phyloP scores from a whole-genome alignment of 2,329 filamentous ascomycete genomes.

The Knoxdaviesia capensis region DNA sequence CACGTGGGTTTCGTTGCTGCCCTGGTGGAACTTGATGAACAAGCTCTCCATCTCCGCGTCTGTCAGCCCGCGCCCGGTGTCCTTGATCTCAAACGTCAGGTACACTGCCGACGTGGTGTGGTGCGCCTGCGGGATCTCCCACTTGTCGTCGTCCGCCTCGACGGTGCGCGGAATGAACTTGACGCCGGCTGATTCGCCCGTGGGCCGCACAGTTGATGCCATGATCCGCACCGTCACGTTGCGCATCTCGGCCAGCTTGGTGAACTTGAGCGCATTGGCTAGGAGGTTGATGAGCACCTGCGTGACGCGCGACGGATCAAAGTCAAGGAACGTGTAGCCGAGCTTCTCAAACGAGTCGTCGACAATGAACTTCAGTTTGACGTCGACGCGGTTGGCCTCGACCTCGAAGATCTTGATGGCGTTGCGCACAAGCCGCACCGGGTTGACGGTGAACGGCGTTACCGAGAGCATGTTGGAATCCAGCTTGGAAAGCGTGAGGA shows the following conservation, averaged over 20 bases:
- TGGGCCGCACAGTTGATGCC: constrained; percentile 18
- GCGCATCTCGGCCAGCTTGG: constrained; percentile 37
- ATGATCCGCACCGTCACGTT: constrained; percentile 30
- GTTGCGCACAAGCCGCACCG: constrained; percentile 42
- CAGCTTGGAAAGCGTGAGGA: constrained; percentile 54
- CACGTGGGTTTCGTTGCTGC: constrained; percentile 54
- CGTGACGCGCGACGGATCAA: constrained; percentile 56
- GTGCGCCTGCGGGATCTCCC: neutral
- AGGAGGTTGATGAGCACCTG: constrained; percentile 67
- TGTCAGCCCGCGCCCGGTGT: constrained; percentile 56
- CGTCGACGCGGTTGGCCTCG: constrained; percentile 49
- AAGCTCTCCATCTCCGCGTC: constrained; percentile 52
- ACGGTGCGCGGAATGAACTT: constrained; percentile 35
- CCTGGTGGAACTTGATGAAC: constrained; percentile 64
- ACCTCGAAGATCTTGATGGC: constrained; percentile 63
- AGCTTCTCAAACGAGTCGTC: constrained; percentile 39
- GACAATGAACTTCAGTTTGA: constrained; percentile 43
- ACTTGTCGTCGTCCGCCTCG: constrained; percentile 1
- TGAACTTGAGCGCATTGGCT: constrained; percentile 71
- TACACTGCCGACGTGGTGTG: constrained; percentile 29
- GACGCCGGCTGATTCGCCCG: constrained; percentile 24
- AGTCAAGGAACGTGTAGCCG: constrained; percentile 40
- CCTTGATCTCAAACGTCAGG: constrained; percentile 53
- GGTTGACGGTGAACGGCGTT: constrained; percentile 48
- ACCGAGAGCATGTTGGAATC: constrained; percentile 57